These are phyloP conservation scores for Arthrobotrys sinensis DNA, from an alignment of 2,329 filamentous ascomycete genomes.

Conservation along the genomic window DNA sequence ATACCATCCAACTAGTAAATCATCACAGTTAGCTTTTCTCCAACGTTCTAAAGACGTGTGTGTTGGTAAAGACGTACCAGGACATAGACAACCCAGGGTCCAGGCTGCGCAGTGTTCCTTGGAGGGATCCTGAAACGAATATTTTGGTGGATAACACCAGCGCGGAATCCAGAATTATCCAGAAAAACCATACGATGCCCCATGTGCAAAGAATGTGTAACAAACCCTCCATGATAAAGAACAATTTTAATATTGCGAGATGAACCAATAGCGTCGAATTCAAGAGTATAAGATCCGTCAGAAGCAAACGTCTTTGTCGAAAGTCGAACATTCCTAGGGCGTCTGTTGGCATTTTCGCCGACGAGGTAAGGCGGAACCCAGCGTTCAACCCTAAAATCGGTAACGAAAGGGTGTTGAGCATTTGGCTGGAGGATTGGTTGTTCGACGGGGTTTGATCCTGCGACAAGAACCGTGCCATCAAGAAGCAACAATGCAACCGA, in stretches of 20 bases:
- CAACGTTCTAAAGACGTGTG: background rate
- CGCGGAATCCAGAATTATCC: slow-evolving; percentile 70
- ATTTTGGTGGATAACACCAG: slow-evolving; percentile 68
- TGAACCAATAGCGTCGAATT: slow-evolving; percentile 69
- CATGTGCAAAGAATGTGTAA: slow-evolving; percentile 76
- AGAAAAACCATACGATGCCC: slow-evolving; percentile 74
- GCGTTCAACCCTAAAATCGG: slow-evolving; percentile 76
- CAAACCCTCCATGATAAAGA: slow-evolving; percentile 75
- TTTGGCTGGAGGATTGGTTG: slow-evolving; percentile 71
- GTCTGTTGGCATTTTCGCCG: slow-evolving; percentile 70
- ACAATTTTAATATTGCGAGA: slow-evolving; percentile 70
- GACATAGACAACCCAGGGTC: slow-evolving; percentile 75
- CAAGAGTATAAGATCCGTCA: slow-evolving; percentile 70
- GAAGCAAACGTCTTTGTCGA: slow-evolving; percentile 69
- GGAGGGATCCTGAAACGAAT: slow-evolving; percentile 73
- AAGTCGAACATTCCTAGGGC: slow-evolving; percentile 71
- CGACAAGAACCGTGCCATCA: slow-evolving; percentile 75
- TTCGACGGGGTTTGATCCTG: slow-evolving; percentile 75
- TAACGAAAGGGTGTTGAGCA: slow-evolving; percentile 71
- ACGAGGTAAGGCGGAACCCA: slow-evolving; percentile 76
- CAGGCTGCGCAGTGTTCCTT: slow-evolving; percentile 73
- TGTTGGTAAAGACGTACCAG: slow-evolving; percentile 65
- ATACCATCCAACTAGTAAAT: slow-evolving; percentile 70
- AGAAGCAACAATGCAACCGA: slow-evolving; percentile 74
- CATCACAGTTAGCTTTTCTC: slow-evolving; percentile 12